A percentile compares a stretch with the other conserved stretches of the same genome.
These are phyloP conservation scores for Laburnicola sp. DNA, from an alignment of 2,329 filamentous ascomycete genomes.

Conservation along the genomic window DNA sequence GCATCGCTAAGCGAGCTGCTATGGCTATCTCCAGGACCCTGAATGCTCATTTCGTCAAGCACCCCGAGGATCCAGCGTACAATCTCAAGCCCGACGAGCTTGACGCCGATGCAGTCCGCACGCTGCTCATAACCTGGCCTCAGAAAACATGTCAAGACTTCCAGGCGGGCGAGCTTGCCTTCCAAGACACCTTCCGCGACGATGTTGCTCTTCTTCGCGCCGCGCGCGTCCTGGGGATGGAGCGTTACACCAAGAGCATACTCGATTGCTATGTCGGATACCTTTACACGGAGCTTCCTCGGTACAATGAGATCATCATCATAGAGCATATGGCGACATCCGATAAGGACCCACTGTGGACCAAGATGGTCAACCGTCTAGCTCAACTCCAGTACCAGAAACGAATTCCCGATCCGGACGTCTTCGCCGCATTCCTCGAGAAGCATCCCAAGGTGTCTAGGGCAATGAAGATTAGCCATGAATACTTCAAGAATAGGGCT, in stretches of 20 bases:
- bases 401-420: constrained; percentile 11
- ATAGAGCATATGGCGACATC: constrained; percentile 13
- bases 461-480: constrained; percentile 12
- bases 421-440: constrained; percentile 10
- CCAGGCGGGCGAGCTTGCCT: constrained; percentile 8
- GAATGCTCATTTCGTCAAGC: constrained; percentile 10
- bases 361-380: constrained; percentile 20
- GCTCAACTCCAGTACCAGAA: constrained; percentile 7
- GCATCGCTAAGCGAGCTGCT: constrained; percentile 17
- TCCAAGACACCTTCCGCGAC: constrained; percentile 6
- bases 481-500: constrained; percentile 3
- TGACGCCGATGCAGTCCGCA: constrained; percentile 7
- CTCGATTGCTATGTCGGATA: constrained; percentile 9
- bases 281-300: constrained; percentile 14
- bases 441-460: constrained; percentile 6
- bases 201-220: constrained; percentile 16
- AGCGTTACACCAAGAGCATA: constrained; percentile 15
- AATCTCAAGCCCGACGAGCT: background rate
- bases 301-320: constrained; percentile 17
- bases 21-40: constrained; percentile 20
- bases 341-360: constrained; percentile 19
- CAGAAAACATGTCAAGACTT: constrained; percentile 9
- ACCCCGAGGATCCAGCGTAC: constrained; percentile 13
- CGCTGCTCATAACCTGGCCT: constrained; percentile 16
- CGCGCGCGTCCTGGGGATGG: constrained; percentile 19